phyloP scores from a whole-genome alignment of 1,284 basidiomycete species.

The Malassezia restricta region DNA sequence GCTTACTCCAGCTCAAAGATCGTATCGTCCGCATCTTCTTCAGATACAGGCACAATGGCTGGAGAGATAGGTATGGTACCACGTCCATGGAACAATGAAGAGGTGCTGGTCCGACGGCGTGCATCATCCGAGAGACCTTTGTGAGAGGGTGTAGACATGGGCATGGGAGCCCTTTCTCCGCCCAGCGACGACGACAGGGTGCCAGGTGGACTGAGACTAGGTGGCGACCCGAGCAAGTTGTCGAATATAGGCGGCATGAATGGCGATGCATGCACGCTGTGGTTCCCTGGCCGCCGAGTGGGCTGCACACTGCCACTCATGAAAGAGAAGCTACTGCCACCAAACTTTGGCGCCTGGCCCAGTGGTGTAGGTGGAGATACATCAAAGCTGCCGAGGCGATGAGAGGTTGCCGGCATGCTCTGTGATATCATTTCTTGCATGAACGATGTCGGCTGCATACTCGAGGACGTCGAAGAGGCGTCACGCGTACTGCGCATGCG shows the following conservation, averaged over 20 bases:
- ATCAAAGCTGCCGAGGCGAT: not conserved
- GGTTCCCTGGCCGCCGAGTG: not conserved
- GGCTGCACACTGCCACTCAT: not conserved
- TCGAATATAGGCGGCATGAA: conserved; percentile 2
- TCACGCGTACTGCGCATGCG: conserved; percentile 20
- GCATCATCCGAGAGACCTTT: not conserved
- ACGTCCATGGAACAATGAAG: conserved; percentile 17
- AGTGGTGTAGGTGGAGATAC: not conserved
- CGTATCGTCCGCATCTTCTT: conserved; percentile 33
- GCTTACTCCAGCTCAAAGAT: conserved; percentile 43
- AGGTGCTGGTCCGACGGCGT: conserved; percentile 13
- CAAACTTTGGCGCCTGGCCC: not conserved
- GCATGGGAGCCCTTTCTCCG: conserved; percentile 5
- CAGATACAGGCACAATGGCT: conserved; percentile 26
- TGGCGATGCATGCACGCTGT: conserved; percentile 10
- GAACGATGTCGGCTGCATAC: conserved; percentile 4
- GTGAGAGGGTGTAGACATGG: not conserved
- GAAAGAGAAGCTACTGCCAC: not conserved
- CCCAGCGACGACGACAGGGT: conserved; percentile 2
- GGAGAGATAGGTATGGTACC: conserved; percentile 24
- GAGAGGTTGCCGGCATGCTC: conserved; percentile 1
- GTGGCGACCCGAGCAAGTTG: not conserved
- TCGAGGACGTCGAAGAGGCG: conserved; percentile 7
- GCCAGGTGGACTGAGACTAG: conserved; percentile 1
- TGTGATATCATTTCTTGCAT: conserved; percentile 2